Percentiles rank a stretch among this genome's conserved stretches.
Conservation (phyloP, 371 early-diverging fungal genomes). For the Neoconidiobolus thromboides region DNA sequence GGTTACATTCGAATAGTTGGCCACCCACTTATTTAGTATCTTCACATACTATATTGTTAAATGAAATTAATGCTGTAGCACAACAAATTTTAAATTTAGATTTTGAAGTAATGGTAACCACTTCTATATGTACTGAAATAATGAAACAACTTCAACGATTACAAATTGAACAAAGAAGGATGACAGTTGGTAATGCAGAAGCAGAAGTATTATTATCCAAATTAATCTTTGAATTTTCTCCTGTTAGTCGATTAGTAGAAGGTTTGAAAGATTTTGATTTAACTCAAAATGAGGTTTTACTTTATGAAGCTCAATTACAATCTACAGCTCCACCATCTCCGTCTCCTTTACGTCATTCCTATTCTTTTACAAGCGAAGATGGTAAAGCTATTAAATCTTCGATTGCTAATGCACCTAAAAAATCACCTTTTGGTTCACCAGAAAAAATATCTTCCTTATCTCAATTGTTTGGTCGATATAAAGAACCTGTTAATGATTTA, state of each 20-base stretch:
- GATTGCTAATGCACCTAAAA: not conserved
- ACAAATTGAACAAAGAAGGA: constrained; percentile 23
- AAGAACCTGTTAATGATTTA: too few species aligned
- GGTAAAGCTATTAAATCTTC: not conserved
- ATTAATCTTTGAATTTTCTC: constrained; percentile 32
- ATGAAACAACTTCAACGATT: constrained; percentile 28
- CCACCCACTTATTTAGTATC: constrained; percentile 20
- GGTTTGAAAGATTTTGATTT: constrained; percentile 12
- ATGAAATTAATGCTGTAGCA: constrained; percentile 17
- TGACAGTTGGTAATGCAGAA: constrained; percentile 27
- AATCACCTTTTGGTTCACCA: not conserved
- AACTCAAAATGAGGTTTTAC: not conserved
- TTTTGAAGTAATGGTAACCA: constrained; percentile 14
- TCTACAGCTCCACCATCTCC: constrained; percentile 4
- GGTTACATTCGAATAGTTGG: constrained; percentile 25
- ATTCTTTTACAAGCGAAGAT: constrained; percentile 5
- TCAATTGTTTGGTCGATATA: not conserved
- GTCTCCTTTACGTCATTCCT: constrained; percentile 5
- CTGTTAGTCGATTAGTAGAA: constrained; percentile 34
- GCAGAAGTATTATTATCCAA: constrained; percentile 30
- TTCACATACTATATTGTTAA: constrained; percentile 14
- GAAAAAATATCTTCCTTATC: not conserved
- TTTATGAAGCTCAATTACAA: constrained; percentile 1
- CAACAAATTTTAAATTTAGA: constrained; percentile 16
- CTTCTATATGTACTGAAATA: constrained; percentile 19